Base-by-base conservation (phyloP, 352 stramenopile genomes). In the Sclerospora graminicola region DNA sequence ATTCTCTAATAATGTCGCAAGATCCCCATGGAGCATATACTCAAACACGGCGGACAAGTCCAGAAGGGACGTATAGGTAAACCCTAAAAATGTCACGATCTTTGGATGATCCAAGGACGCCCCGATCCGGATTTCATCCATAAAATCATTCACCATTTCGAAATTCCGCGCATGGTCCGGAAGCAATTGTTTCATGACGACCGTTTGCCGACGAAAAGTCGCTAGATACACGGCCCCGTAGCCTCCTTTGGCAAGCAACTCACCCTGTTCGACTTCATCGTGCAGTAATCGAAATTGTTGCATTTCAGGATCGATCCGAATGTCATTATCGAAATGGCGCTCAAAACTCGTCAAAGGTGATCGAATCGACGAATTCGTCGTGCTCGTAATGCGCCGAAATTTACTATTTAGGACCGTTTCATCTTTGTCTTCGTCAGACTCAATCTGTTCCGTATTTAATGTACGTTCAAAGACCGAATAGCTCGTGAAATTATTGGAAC, bases 221-320 rank as follows among this genome's bases (percentile, higher is more conserved):
- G 73, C 76, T 7, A 74, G 46, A 33, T 80, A 73, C n/a, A 88
- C 69, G 15, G 70, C 51, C 0, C 76, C 76, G 43, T 78, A 88
- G 20, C 73, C 76, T 5, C 76, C 76, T 6, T 57, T 65, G 0
- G 73, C 71, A 27, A 86, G 47, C 42, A 66, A 31, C 2, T 64
- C 46, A 0, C 55, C 49, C 27, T 69, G 50, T 23, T 51, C 31
- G 5, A 89, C 60, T 16, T 84, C 70, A 8, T 68, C 54, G 1
- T 69, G 51, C 18, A 70, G 49, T 26, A 89, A 36, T 1, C 71
- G 73, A 41, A 65, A 83, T 23, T 63, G 55, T 23, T 68, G 54
- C 45, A 89, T 58, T 10, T 68, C 42, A 15, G 74, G 60, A 27
- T 89, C 77, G 9, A 64, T 85, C 1, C 77, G 74, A n/a, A 89